Evolutionary conservation across 768 basidiomycete genomes (phyloP).

Genomic region (Podaxis sp.): DNA sequence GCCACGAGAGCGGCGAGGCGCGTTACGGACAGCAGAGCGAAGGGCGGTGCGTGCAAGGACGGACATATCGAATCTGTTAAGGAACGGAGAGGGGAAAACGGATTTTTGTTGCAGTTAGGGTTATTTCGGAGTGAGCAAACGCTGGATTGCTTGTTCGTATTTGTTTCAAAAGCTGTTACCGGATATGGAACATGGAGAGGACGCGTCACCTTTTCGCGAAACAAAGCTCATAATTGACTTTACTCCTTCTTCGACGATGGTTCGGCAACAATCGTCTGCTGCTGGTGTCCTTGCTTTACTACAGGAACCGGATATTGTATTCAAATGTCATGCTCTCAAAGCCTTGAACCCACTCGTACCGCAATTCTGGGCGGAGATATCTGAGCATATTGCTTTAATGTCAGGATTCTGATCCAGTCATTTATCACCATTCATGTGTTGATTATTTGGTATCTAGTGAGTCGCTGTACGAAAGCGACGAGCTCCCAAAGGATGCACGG

Average conservation of each 20-base stretch:
- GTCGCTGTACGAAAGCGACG: constrained; percentile 79
- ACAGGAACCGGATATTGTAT: constrained; percentile 78
- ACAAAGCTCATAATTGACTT: constrained; percentile 14
- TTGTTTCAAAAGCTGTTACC: constrained; percentile 12
- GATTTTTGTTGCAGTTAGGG: constrained; percentile 17
- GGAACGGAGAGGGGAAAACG: constrained; percentile 11
- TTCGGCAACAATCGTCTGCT: constrained; percentile 74
- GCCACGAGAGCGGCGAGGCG: constrained; percentile 31
- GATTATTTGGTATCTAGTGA: constrained; percentile 52
- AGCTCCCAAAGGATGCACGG: constrained; percentile 68
- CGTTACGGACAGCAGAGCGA: constrained; percentile 43
- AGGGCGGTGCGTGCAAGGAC: constrained; percentile 43
- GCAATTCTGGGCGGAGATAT: constrained; percentile 98
- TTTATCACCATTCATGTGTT: constrained; percentile 7
- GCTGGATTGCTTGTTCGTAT: neutral
- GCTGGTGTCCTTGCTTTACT: constrained; percentile 91
- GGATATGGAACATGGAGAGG: constrained; percentile 23
- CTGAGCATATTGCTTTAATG: constrained; percentile 90
- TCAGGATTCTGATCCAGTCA: constrained; percentile 33
- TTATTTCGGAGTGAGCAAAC: constrained; percentile 29
- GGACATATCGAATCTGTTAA: constrained; percentile 35
- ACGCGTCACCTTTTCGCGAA: constrained; percentile 38
- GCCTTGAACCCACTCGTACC: constrained; percentile 81
- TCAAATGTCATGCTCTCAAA: constrained; percentile 89
- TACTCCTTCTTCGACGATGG: constrained; percentile 39